Percentiles rank a stretch among this genome's conserved stretches.
Conservation (phyloP, 1,284 basidiomycete genomes). For the Microbotryum lychnidis-dioicae region DNA sequence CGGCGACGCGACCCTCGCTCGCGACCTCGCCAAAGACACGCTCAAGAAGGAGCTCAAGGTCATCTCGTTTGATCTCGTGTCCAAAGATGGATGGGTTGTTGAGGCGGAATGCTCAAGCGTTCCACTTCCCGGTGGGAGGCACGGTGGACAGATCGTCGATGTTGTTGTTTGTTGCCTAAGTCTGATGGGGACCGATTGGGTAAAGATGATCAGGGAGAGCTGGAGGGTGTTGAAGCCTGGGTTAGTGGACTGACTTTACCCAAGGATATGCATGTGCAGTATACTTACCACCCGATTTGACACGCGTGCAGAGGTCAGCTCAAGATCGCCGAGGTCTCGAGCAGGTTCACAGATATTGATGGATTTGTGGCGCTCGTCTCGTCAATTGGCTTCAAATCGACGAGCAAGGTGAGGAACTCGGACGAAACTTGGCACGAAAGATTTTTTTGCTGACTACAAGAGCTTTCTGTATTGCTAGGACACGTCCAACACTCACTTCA, state of each 20-base stretch:
- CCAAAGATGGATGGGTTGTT: constrained; percentile 29
- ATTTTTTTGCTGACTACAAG: neutral
- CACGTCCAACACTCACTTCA: constrained; percentile 77
- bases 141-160: constrained; percentile 60
- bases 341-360: constrained; percentile 65
- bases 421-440: too few species aligned
- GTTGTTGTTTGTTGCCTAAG: constrained; percentile 88
- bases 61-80: constrained; percentile 33
- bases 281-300: too few species aligned
- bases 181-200: constrained; percentile 97
- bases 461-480: constrained; percentile 47
- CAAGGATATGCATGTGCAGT: too few species aligned
- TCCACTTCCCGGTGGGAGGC: constrained; percentile 28
- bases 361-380: constrained; percentile 65
- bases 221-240: constrained; percentile 71
- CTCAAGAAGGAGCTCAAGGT: constrained; percentile 26
- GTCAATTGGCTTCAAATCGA: constrained; percentile 71
- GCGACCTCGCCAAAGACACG: constrained; percentile 45
- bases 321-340: constrained; percentile 91
- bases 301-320: constrained; percentile 60
- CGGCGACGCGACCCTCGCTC: constrained; percentile 84
- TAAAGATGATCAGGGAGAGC: constrained; percentile 77
- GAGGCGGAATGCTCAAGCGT: constrained; percentile 35
- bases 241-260: constrained; percentile 47
- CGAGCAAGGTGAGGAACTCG: constrained; percentile 53